These are phyloP conservation scores for Colletotrichum sp. DNA, from an alignment of 2,329 filamentous ascomycete genomes.

Conservation along the genomic window DNA sequence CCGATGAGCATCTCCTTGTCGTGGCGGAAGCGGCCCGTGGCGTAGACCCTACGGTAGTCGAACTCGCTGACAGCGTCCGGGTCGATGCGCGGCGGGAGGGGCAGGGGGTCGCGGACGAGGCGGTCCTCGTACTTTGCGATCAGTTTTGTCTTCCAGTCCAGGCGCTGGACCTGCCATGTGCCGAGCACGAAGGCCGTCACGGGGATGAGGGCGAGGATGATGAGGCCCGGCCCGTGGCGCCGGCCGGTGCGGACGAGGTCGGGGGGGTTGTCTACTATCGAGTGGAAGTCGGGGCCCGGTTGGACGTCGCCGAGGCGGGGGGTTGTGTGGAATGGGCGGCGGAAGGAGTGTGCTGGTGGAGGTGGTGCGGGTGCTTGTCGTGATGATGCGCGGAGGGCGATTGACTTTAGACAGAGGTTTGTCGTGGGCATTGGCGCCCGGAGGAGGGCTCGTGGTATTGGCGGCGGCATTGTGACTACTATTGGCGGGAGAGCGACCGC, in stretches of 20 bases:
- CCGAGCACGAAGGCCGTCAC: slow-evolving; percentile 89
- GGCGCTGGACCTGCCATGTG: slow-evolving; percentile 92
- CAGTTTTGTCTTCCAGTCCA: slow-evolving; percentile 92
- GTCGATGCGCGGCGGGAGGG: slow-evolving; percentile 83
- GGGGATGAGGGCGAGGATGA: slow-evolving; percentile 86
- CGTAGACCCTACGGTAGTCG: slow-evolving; percentile 85
- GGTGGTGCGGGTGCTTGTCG: background rate
- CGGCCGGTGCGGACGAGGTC: slow-evolving; percentile 76
- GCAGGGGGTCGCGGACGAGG: slow-evolving; percentile 82
- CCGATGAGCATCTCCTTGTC: slow-evolving; percentile 97
- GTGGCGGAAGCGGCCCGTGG: slow-evolving; percentile 76
- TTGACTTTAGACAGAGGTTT: background rate
- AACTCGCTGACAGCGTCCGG: slow-evolving; percentile 84
- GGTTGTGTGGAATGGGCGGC: slow-evolving; percentile 17
- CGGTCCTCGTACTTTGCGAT: slow-evolving; percentile 93
- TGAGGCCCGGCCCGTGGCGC: slow-evolving; percentile 78
- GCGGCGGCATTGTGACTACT: background rate
- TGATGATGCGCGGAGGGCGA: background rate
- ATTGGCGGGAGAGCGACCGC: background rate
- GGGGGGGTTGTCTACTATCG: slow-evolving; percentile 85
- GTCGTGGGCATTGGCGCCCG: background rate
- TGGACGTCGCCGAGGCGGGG: slow-evolving; percentile 18
- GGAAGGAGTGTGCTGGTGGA: background rate
- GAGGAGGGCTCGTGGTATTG: background rate
- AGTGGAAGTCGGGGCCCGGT: slow-evolving; percentile 70